Conservation (phyloP, 495 filamentous ascomycete genomes). For the Penicillium fimorum region DNA sequence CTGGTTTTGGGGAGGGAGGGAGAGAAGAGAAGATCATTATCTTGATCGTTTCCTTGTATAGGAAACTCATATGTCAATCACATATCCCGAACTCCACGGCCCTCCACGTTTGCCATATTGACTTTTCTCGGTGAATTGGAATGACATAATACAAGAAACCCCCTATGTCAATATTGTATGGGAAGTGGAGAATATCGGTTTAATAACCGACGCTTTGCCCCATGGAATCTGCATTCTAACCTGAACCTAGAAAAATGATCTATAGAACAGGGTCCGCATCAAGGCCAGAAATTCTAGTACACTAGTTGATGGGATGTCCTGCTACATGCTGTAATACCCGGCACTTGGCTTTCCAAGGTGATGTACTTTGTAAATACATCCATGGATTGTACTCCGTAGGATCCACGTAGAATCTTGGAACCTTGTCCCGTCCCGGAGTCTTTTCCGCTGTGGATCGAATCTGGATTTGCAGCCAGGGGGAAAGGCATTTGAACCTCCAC, state of each 20-base stretch:
- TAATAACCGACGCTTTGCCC: background rate
- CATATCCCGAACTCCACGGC: background rate
- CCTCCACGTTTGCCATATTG: background rate
- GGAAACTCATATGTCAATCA: background rate
- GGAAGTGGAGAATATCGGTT: background rate
- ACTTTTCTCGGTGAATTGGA: background rate
- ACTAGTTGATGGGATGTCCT: slow-evolving; percentile 11
- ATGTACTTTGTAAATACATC: background rate
- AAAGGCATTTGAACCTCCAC: background rate
- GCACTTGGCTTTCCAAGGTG: background rate
- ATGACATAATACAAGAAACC: background rate
- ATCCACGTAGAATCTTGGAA: background rate
- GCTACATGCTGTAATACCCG: slow-evolving; percentile 2
- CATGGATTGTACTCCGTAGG: background rate
- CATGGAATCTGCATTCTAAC: slow-evolving; percentile 2
- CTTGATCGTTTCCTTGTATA: background rate
- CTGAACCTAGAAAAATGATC: slow-evolving; percentile 3
- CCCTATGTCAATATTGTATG: background rate
- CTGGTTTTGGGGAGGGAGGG: background rate
- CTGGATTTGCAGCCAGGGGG: background rate
- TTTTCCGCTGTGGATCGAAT: background rate
- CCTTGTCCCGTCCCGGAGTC: background rate
- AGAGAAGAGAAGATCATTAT: background rate
- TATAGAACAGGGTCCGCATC: background rate
- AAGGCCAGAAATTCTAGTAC: slow-evolving; percentile 1